Evolutionary conservation across 495 filamentous ascomycete genomes (phyloP).

Genomic region (Opeltia flavorubescens): DNA sequence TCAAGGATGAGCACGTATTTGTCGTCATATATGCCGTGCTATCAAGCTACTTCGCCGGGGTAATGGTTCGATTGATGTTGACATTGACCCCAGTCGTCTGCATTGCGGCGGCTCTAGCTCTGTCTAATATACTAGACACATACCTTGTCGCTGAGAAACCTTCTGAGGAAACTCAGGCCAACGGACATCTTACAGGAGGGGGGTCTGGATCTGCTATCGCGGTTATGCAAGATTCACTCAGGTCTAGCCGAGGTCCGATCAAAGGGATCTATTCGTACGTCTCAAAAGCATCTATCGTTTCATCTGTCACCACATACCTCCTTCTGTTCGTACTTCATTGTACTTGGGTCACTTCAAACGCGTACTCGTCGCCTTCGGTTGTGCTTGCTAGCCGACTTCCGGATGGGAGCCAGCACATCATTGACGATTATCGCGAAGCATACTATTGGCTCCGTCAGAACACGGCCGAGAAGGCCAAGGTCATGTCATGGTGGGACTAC

Average conservation of each 20-base stretch:
- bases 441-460: conserved; percentile 99
- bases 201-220: conserved; percentile 20
- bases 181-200: conserved; percentile 26
- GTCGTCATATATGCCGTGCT: conserved; percentile 93
- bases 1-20: conserved; percentile 96
- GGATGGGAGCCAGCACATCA: conserved; percentile 94
- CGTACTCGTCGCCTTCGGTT: conserved; percentile 95
- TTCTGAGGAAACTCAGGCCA: conserved; percentile 31
- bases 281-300: conserved; percentile 64
- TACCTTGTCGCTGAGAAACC: conserved; percentile 51
- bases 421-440: conserved; percentile 98
- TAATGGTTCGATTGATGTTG: conserved; percentile 98
- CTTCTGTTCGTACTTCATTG: conserved; percentile 93
- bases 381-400: conserved; percentile 85
- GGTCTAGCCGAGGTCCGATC: conserved; percentile 55
- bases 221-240: conserved; percentile 30
- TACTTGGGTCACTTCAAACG: conserved; percentile 98
- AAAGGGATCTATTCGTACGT: conserved; percentile 72
- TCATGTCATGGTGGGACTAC: conserved; percentile 99
- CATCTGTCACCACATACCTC: conserved; percentile 60
- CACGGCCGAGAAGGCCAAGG: conserved; percentile 84
- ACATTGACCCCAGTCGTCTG: conserved; percentile 95
- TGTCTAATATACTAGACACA: conserved; percentile 79
- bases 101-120: conserved; percentile 78
- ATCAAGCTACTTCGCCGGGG: conserved; percentile 94